Conservation (phyloP, 2,329 filamentous ascomycete species). For the Gaeumannomyces tritici region DNA sequence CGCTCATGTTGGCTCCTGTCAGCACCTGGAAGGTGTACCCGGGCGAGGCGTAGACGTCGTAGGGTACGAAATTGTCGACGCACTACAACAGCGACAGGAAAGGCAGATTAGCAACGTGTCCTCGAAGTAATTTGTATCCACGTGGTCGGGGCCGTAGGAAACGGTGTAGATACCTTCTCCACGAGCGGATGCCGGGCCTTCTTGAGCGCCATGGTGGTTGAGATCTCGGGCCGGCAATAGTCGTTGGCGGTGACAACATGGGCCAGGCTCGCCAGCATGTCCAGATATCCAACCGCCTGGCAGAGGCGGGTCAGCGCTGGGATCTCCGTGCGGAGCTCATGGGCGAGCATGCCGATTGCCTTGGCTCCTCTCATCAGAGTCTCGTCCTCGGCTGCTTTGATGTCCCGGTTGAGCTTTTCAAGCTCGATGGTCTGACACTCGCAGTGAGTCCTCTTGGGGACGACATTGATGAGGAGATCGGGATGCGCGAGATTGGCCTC, state of each 20-base stretch:
- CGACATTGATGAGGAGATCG: conserved; percentile 60
- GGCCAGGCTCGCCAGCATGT: conserved; percentile 74
- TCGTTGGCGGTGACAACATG: conserved; percentile 53
- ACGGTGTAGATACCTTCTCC: conserved; percentile 43
- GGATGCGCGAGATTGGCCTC: conserved; percentile 22
- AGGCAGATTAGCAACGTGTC: background rate
- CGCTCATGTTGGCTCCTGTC: conserved; percentile 97
- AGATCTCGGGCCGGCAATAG: conserved; percentile 58
- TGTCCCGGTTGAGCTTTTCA: conserved; percentile 69
- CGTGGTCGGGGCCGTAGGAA: background rate
- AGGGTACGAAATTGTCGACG: conserved; percentile 62
- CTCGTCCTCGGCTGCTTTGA: conserved; percentile 74
- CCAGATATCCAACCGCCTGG: conserved; percentile 76
- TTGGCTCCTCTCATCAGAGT: conserved; percentile 75
- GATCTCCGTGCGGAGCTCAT: conserved; percentile 61
- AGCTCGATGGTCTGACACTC: conserved; percentile 84
- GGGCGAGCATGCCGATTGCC: conserved; percentile 62
- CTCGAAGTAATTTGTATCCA: no score
- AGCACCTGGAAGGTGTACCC: conserved; percentile 84
- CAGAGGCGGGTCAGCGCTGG: conserved; percentile 73
- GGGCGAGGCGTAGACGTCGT: conserved; percentile 78
- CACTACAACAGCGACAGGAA: background rate
- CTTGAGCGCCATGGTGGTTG: conserved; percentile 61
- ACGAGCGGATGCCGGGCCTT: conserved; percentile 69
- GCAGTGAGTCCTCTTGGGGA: conserved; percentile 61